These are phyloP conservation scores for Xylaria palmicola DNA, from an alignment of 495 filamentous ascomycete species.

Conservation along the genomic window DNA sequence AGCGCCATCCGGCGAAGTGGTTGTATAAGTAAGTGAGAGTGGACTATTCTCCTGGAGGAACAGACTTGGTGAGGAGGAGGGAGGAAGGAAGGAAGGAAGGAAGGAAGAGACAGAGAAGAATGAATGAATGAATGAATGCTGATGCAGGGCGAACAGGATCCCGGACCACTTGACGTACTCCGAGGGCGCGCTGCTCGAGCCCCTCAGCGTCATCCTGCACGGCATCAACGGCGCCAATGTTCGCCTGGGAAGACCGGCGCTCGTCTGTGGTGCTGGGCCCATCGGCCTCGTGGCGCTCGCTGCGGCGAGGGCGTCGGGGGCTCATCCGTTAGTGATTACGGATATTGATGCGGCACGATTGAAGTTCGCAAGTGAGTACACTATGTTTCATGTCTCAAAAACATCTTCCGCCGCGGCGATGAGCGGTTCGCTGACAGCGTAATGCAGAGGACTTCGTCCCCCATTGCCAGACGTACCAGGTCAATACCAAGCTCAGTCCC, in stretches of 20 bases:
- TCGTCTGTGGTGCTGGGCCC: conserved; percentile 51
- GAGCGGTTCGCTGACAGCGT: neutral
- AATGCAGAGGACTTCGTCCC: conserved; percentile 51
- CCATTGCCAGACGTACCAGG: conserved; percentile 51
- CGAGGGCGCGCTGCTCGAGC: conserved; percentile 52
- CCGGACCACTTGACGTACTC: conserved; percentile 43
- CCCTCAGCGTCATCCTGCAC: conserved; percentile 48
- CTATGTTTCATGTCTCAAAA: neutral
- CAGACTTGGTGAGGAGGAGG: too few relatives aligned
- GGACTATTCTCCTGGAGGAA: too few relatives aligned
- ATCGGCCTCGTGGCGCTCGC: conserved; percentile 52
- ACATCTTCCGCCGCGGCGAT: neutral
- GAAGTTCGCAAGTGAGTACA: conserved; percentile 49
- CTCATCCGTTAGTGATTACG: conserved; percentile 63
- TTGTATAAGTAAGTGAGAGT: conserved; percentile 40
- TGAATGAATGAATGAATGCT: neutral
- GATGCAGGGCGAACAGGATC: conserved; percentile 26
- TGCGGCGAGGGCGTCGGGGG: conserved; percentile 58
- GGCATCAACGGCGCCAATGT: conserved; percentile 42
- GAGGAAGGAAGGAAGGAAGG: too few relatives aligned
- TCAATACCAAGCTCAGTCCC: conserved; percentile 44
- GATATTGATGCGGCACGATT: conserved; percentile 58
- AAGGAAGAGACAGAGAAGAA: too few relatives aligned
- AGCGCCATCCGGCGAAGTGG: conserved; percentile 54
- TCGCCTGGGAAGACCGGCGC: conserved; percentile 36